phyloP scores from a whole-genome alignment of 495 filamentous ascomycete species.

The Tuber brumale region DNA sequence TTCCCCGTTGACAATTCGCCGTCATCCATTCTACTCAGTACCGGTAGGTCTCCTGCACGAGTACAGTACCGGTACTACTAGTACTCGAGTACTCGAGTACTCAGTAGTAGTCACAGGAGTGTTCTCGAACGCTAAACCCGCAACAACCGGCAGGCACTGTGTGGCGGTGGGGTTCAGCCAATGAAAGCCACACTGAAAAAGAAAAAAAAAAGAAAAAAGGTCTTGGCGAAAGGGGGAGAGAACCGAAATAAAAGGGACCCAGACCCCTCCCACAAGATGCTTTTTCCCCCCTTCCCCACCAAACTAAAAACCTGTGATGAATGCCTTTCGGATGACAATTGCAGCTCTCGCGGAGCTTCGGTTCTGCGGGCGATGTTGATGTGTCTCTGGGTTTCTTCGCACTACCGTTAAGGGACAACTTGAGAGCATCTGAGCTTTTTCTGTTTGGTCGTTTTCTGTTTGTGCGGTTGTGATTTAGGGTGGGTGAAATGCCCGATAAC shows the following conservation, averaged over 20 bases:
- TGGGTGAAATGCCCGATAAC: neutral
- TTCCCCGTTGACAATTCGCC: neutral
- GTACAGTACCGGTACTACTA: no score
- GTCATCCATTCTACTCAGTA: neutral
- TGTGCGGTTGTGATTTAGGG: neutral
- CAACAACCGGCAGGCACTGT: neutral
- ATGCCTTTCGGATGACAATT: conserved; percentile 45
- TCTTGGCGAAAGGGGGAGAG: neutral
- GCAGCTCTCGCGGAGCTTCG: conserved; percentile 37
- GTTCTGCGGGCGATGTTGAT: conserved; percentile 47
- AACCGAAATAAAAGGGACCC: neutral
- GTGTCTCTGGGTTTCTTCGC: conserved; percentile 52
- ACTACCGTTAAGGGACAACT: conserved; percentile 55
- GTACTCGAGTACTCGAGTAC: no score
- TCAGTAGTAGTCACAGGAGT: neutral
- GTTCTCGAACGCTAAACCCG: neutral
- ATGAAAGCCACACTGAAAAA: neutral
- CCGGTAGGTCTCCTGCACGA: no score
- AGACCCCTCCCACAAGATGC: conserved; percentile 7
- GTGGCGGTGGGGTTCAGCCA: neutral
- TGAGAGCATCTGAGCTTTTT: conserved; percentile 55
- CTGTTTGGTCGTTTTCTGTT: conserved; percentile 14
- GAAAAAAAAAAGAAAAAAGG: neutral
- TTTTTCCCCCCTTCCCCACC: conserved; percentile 45
- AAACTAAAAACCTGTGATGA: conserved; percentile 59